Evolutionary conservation across 805 yeast species (phyloP), one percentile per base, ranked within the genome.

Genomic region (Suhomyces emberorum): DNA sequence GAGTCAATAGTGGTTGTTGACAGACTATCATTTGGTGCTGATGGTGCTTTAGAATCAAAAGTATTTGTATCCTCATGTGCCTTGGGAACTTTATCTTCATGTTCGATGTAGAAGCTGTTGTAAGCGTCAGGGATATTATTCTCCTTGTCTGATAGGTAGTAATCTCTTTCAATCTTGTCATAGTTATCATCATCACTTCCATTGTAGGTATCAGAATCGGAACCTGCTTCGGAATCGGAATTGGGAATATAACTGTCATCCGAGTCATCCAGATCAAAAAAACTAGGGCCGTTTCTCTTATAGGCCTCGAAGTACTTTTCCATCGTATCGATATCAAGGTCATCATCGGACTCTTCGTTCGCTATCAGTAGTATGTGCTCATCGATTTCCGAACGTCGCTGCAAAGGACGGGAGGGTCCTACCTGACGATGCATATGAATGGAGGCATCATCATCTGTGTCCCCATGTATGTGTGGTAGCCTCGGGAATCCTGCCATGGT

Each of bases 401-500:
- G 48, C 15, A 66, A 45, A 1, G 73, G 72, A 10, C 48, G 46
- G 1, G 71, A 57, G 2, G 66, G 69, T 1, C 71, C 71, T 3
- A 68, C 62, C 7, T 48, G 52, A 23, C 57, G 51, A 39, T 61
- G 52, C 18, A 65, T 47, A 45, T 68, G 73, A 24, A 67, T 61
- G 15, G 73, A 66, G 1, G 61, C 63, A 28, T 65, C 70, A 24
- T 68, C 72, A 36, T 65, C 72, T 2, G 69, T 62, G 32, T 63
- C 70, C 1, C 70, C 71, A 22, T 55, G 50, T 3, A 64, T 48
- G 4, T 43, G 42, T 3, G 72, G 73, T n/a, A 66, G 51, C 24
- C 48, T 47, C 4, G 70, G 69, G 35, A 66, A 67, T 15, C 43
- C 44, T 14, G 38, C 35, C 49, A 45, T 45, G 14, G 17, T 21